These are phyloP conservation scores for Blastobotrys attinorum DNA, from an alignment of 805 yeast species.

Conservation along the genomic window DNA sequence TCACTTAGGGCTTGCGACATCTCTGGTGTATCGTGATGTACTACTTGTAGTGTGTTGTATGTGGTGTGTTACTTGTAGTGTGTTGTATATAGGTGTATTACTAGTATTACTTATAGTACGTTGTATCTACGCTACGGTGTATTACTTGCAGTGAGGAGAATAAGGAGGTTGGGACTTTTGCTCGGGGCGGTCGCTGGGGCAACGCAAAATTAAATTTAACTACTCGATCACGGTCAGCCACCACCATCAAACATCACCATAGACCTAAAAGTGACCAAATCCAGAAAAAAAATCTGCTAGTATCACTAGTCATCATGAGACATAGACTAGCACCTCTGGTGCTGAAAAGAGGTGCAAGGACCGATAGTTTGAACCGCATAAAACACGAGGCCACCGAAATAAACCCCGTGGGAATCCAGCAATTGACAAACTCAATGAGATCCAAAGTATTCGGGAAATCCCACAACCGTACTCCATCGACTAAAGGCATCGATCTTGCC, in stretches of 20 bases:
- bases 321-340: background rate
- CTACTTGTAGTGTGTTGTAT: background rate
- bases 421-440: conserved; percentile 17
- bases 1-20: conserved; percentile 37
- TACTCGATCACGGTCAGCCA: too few relatives aligned
- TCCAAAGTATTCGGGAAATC: conserved; percentile 17
- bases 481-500: conserved; percentile 44
- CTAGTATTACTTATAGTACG: too few relatives aligned
- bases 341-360: background rate
- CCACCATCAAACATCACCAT: too few relatives aligned
- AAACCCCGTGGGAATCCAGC: conserved; percentile 29
- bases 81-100: too few relatives aligned
- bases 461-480: conserved; percentile 15
- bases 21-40: background rate
- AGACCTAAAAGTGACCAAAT: too few relatives aligned
- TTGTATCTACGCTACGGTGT: too few relatives aligned
- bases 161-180: too few relatives aligned
- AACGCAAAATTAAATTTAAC: too few relatives aligned
- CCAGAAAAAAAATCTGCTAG: too few relatives aligned
- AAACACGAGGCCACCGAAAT: conserved; percentile 6
- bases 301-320: background rate
- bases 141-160: too few relatives aligned
- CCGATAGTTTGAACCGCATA: conserved; percentile 2
- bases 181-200: too few relatives aligned
- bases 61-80: too few relatives aligned